phyloP scores from a whole-genome alignment of 371 early-diverging fungal genomes.

The Mortierella sp. region DNA sequence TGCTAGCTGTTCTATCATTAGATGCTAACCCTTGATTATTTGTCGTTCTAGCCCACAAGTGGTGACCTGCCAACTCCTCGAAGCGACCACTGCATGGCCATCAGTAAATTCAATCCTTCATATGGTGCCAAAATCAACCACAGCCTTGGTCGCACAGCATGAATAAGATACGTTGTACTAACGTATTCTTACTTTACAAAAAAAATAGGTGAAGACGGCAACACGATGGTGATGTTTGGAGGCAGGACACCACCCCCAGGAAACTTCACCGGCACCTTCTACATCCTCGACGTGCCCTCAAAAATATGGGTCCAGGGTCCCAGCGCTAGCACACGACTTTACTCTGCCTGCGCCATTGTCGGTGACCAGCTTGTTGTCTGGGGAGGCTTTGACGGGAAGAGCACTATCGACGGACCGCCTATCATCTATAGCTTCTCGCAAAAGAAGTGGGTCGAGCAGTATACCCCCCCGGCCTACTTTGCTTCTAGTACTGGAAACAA shows the following conservation, averaged over 20 bases:
- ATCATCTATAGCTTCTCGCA: slow-evolving; percentile 1
- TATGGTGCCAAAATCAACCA: background rate
- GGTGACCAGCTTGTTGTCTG: slow-evolving; percentile 28
- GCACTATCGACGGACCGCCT: background rate
- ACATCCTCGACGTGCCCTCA: slow-evolving; percentile 25
- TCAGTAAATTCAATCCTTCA: slow-evolving; percentile 8
- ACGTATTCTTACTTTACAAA: background rate
- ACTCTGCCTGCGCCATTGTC: slow-evolving; percentile 25
- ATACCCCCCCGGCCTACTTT: slow-evolving; percentile 8
- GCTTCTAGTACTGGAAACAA: background rate
- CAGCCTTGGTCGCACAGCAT: background rate
- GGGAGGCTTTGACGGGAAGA: slow-evolving; percentile 23
- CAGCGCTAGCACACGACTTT: background rate
- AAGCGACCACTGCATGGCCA: slow-evolving; percentile 29
- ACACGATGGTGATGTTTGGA: slow-evolving; percentile 38
- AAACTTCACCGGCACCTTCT: slow-evolving; percentile 10
- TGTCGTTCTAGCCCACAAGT: background rate
- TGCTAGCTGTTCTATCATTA: background rate
- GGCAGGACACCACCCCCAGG: slow-evolving; percentile 16
- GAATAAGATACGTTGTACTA: background rate
- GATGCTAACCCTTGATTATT: background rate
- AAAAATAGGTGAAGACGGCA: slow-evolving; percentile 36
- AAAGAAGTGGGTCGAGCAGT: background rate
- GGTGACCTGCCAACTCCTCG: slow-evolving; percentile 6
- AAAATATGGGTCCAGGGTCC: slow-evolving; percentile 20